Conservation (phyloP, 1,284 basidiomycete species). For the Tilletia caries region DNA sequence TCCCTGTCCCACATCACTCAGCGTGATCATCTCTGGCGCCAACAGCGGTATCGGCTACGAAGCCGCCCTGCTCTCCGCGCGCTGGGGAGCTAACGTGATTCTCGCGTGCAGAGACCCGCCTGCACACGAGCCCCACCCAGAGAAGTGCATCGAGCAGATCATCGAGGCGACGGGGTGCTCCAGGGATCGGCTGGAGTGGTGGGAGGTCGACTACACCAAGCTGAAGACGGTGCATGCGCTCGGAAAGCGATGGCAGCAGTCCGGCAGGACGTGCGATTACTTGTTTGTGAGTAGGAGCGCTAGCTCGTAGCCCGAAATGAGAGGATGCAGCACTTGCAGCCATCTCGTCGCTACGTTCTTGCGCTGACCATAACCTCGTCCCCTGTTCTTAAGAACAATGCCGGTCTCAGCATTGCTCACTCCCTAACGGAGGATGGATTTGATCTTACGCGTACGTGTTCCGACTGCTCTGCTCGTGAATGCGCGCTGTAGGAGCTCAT, state of each 20-base stretch:
- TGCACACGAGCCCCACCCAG: slow-evolving; percentile 38
- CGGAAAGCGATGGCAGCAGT: slow-evolving; percentile 25
- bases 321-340: background rate
- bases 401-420: slow-evolving; percentile 25
- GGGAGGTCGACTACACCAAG: slow-evolving; percentile 40
- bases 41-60: slow-evolving; percentile 42
- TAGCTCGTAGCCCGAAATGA: too few relatives aligned
- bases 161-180: slow-evolving; percentile 14
- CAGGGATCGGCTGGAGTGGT: slow-evolving; percentile 30
- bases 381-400: slow-evolving; percentile 38
- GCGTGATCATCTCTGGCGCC: slow-evolving; percentile 34
- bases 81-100: slow-evolving; percentile 33
- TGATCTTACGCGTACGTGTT: slow-evolving; percentile 26
- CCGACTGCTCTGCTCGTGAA: background rate
- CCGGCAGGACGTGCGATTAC: slow-evolving; percentile 26
- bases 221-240: slow-evolving; percentile 29
- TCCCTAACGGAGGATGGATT: slow-evolving; percentile 38
- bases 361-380: background rate
- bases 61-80: slow-evolving; percentile 32
- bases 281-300: slow-evolving; percentile 2
- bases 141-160: slow-evolving; percentile 29
- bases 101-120: slow-evolving; percentile 40
- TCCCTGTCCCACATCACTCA: too few relatives aligned
- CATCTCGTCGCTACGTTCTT: background rate
- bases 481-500: background rate